Conservation (phyloP, 192 early-diverging fungal species). For the Backusella luteola region DNA sequence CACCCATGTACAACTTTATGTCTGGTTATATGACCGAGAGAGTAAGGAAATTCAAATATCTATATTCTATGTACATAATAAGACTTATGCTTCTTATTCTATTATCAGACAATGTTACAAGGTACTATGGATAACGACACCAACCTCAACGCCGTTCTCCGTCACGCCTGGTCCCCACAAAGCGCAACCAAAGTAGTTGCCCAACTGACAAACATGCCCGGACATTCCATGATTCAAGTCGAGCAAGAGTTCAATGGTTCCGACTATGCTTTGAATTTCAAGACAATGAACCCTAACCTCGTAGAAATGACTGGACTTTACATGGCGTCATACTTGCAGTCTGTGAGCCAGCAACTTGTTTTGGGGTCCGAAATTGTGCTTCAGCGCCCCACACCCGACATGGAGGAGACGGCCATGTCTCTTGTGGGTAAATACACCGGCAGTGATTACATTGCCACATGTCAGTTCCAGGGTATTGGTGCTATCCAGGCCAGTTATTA, state of each 20-base stretch:
- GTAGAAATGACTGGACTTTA: slow-evolving; percentile 90
- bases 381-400: slow-evolving; percentile 80
- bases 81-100: not conserved
- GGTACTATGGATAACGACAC: slow-evolving; percentile 94
- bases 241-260: slow-evolving; percentile 92
- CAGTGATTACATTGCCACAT: slow-evolving; percentile 65
- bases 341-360: slow-evolving; percentile 77
- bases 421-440: slow-evolving; percentile 71
- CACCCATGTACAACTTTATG: slow-evolving; percentile 90
- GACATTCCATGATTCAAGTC: slow-evolving; percentile 87
- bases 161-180: slow-evolving; percentile 71
- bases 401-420: slow-evolving; percentile 74
- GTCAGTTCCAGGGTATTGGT: slow-evolving; percentile 65
- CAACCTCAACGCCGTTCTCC: slow-evolving; percentile 69
- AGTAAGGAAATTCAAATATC: slow-evolving; percentile 37
- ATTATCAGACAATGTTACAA: slow-evolving; percentile 76
- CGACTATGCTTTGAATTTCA: slow-evolving; percentile 90
- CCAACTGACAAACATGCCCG: slow-evolving; percentile 65
- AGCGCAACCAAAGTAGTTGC: slow-evolving; percentile 67
- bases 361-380: slow-evolving; percentile 85
- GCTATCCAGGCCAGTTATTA: slow-evolving; percentile 84
- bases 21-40: slow-evolving; percentile 80
- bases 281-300: slow-evolving; percentile 94
- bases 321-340: slow-evolving; percentile 87
- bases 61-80: not conserved